Conservation (phyloP, 1,284 basidiomycete genomes). For the Apiotrichum sp. region DNA sequence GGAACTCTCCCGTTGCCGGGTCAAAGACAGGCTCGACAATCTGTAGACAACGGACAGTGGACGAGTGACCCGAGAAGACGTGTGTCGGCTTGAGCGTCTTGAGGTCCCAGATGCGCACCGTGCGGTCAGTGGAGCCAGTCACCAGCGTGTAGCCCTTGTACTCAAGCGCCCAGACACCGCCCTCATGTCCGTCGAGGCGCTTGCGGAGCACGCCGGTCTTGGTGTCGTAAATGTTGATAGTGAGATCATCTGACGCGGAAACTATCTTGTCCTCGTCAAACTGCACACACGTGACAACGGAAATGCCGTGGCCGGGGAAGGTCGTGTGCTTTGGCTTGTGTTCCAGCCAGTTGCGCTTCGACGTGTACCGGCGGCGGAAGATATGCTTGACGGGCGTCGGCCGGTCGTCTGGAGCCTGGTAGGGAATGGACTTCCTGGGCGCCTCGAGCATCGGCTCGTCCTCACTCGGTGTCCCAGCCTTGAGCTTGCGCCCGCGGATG, state of each 20-base stretch:
- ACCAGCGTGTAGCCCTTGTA: slow-evolving; percentile 73
- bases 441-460: slow-evolving; percentile 26
- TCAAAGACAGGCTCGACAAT: slow-evolving; percentile 49
- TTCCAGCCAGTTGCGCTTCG: slow-evolving; percentile 53
- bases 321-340: slow-evolving; percentile 56
- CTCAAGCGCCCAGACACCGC: slow-evolving; percentile 86
- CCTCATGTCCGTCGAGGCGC: slow-evolving; percentile 80
- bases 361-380: slow-evolving; percentile 50
- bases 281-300: slow-evolving; percentile 87
- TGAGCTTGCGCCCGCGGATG: slow-evolving; percentile 5
- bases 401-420: slow-evolving; percentile 12
- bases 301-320: slow-evolving; percentile 78
- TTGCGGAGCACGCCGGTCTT: slow-evolving; percentile 66
- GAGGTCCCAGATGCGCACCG: slow-evolving; percentile 88
- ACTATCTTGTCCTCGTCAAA: slow-evolving; percentile 91
- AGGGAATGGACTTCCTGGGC: background rate
- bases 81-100: slow-evolving; percentile 72
- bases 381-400: slow-evolving; percentile 41
- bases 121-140: slow-evolving; percentile 88
- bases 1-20: slow-evolving; percentile 46
- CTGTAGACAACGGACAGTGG: slow-evolving; percentile 61
- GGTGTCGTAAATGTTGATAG: slow-evolving; percentile 85
- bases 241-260: slow-evolving; percentile 65
- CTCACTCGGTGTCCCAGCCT: slow-evolving; percentile 27
- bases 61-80: slow-evolving; percentile 87